phyloP scores from a whole-genome alignment of 2,329 filamentous ascomycete species.

The Aschersonia sp. region DNA sequence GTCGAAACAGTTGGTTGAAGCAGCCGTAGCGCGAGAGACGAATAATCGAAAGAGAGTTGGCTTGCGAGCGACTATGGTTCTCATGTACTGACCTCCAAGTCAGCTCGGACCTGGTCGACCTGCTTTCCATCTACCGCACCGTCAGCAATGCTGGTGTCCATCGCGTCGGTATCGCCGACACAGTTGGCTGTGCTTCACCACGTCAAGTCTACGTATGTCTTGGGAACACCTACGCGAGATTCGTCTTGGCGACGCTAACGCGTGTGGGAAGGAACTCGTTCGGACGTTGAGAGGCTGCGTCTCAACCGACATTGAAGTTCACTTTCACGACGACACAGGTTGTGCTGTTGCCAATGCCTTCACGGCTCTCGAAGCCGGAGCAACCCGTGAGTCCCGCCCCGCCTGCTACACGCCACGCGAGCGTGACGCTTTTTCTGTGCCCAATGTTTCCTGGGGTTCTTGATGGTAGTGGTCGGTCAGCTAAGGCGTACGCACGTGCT shows the following conservation, averaged over 20 bases:
- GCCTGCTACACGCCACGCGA: too few relatives aligned
- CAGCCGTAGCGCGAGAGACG: too few relatives aligned
- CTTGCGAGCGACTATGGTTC: too few relatives aligned
- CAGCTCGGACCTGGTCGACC: slow-evolving; percentile 46
- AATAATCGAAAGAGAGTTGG: too few relatives aligned
- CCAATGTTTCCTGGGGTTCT: too few relatives aligned
- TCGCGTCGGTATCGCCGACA: slow-evolving; percentile 85
- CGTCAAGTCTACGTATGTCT: slow-evolving; percentile 56
- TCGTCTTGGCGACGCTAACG: not conserved
- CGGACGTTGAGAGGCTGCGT: slow-evolving; percentile 49
- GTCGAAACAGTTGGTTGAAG: too few relatives aligned
- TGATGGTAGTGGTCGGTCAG: too few relatives aligned
- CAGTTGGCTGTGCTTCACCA: slow-evolving; percentile 75
- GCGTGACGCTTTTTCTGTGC: too few relatives aligned
- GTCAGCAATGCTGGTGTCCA: slow-evolving; percentile 73
- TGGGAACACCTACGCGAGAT: not conserved
- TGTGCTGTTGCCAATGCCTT: slow-evolving; percentile 82
- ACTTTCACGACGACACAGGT: slow-evolving; percentile 86
- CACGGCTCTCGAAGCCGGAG: slow-evolving; percentile 74
- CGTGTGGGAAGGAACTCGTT: slow-evolving; percentile 44
- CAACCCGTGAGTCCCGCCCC: slow-evolving; percentile 34
- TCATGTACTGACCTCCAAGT: not conserved
- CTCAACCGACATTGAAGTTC: slow-evolving; percentile 64
- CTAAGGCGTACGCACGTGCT: not conserved
- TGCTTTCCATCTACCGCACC: slow-evolving; percentile 65